Evolutionary conservation across 2,329 filamentous ascomycete species (phyloP), one percentile per base, ranked within the genome.

Genomic region (Blastomyces gilchristii): DNA sequence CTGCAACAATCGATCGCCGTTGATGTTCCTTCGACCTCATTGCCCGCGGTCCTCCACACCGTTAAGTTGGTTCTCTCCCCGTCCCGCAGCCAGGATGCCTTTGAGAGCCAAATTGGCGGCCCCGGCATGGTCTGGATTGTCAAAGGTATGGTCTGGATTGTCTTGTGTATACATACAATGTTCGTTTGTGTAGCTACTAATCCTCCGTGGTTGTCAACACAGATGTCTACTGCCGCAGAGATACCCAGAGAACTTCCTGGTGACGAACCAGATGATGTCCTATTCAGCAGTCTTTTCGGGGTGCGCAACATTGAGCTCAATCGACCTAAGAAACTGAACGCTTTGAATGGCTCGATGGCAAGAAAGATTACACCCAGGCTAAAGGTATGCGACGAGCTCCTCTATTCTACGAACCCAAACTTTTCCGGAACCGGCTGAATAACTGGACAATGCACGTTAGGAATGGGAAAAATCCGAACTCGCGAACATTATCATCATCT

Each of bases 381-480:
- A 72, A 82, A 90, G 71, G 80, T 81, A 67, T 67, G 64, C 37
- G 57, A 25, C 37, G 37, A 7, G 34, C 58, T 31, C 16, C 8
- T 59, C 2, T 49, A 37, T 59, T 22, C 18, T 59, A 34, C 58
- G 43, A 37, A 12, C 7, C 37, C 31, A 28, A n/a, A n/a, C 3
- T 59, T 34, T 49, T 34, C 41, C 3, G 43, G 43, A 14, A 25
- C 14, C 9, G 39, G 58, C 12, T 59, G 43, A 49, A 59, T 59
- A 59, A 59, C 41, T 6, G 25, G 25, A 34, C 5, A 37, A n/a
- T 47, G 8, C 9, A 22, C 14, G 8, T 68, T 69, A 82, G 72
- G 93, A 97, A 81, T 99, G 92, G 92, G 86, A 90, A 71, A 94
- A 95, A 77, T 97, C 93, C 37, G 88, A 96, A 72, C 82, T 99